phyloP scores from a whole-genome alignment of 345 rosid genomes.

The Eucalyptus curtisii region DNA sequence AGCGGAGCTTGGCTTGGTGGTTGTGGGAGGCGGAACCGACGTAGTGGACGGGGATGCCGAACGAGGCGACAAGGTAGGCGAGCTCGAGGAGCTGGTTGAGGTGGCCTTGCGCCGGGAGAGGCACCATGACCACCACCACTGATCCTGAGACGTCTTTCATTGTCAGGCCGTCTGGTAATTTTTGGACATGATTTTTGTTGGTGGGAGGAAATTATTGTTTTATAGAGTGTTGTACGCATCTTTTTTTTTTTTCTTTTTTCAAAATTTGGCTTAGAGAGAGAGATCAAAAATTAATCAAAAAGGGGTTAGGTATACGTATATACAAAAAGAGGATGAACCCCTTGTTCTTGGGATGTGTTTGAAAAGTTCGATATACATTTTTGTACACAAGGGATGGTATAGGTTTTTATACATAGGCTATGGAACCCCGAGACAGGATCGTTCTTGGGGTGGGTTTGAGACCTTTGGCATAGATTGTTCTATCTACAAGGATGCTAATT shows the following conservation, averaged over 20 bases:
- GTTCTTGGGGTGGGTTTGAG: background rate
- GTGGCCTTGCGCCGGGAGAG: constrained; percentile 11
- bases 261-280: background rate
- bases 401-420: background rate
- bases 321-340: background rate
- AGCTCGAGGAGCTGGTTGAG: constrained; percentile 8
- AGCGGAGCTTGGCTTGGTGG: constrained; percentile 1
- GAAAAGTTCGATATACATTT: background rate
- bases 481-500: background rate
- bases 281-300: background rate
- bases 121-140: constrained; percentile 5
- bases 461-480: background rate
- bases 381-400: background rate
- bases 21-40: constrained; percentile 1
- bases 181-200: background rate
- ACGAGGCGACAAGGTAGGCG: constrained; percentile 1
- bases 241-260: background rate
- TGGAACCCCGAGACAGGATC: background rate
- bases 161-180: background rate
- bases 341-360: background rate
- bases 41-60: constrained; percentile 7
- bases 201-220: background rate
- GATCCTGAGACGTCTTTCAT: background rate
- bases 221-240: background rate
- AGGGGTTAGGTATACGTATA: background rate